A percentile compares a stretch with the other conserved stretches of the same genome.
Evolutionary conservation across 2,329 filamentous ascomycete genomes (phyloP).

Genomic region (Escovopsis sp.): DNA sequence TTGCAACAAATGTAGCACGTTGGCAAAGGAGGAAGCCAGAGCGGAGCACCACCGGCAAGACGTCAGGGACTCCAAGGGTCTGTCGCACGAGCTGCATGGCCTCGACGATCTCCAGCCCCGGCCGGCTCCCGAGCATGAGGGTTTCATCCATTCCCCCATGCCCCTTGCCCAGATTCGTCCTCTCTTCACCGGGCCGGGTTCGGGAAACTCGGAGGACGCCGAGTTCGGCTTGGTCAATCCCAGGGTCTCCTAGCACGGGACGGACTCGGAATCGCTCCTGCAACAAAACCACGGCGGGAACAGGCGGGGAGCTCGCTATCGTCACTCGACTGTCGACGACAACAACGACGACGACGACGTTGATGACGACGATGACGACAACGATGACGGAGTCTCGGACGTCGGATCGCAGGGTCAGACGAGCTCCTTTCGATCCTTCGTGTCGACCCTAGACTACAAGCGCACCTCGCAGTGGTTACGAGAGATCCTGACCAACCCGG

Average conservation of each 20-base stretch:
- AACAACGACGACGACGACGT: too few relatives aligned
- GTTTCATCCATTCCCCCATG: constrained; percentile 5
- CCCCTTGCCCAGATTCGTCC: constrained; percentile 8
- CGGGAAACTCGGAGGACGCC: background rate
- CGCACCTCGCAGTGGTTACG: constrained; percentile 20
- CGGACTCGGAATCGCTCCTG: background rate
- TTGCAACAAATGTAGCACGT: constrained; percentile 1
- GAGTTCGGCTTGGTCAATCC: constrained; percentile 6
- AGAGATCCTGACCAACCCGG: constrained; percentile 14
- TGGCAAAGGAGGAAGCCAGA: background rate
- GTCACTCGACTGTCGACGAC: constrained; percentile 1
- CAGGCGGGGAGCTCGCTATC: constrained; percentile 5
- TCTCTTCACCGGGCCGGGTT: constrained; percentile 1
- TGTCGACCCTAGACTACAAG: constrained; percentile 16
- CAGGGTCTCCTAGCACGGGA: constrained; percentile 1
- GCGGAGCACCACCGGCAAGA: background rate
- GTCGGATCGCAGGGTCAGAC: background rate
- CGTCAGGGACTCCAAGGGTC: too few relatives aligned
- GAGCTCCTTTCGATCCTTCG: constrained; percentile 12
- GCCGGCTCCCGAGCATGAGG: background rate
- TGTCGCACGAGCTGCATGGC: too few relatives aligned
- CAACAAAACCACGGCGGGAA: too few relatives aligned
- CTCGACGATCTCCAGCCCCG: background rate
- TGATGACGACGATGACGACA: too few relatives aligned
- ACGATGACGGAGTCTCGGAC: too few relatives aligned